A percentile compares a stretch with the other conserved stretches of the same genome.
Conservation (phyloP, 2,329 filamentous ascomycete species). For the Pestalotiopsis sp. region DNA sequence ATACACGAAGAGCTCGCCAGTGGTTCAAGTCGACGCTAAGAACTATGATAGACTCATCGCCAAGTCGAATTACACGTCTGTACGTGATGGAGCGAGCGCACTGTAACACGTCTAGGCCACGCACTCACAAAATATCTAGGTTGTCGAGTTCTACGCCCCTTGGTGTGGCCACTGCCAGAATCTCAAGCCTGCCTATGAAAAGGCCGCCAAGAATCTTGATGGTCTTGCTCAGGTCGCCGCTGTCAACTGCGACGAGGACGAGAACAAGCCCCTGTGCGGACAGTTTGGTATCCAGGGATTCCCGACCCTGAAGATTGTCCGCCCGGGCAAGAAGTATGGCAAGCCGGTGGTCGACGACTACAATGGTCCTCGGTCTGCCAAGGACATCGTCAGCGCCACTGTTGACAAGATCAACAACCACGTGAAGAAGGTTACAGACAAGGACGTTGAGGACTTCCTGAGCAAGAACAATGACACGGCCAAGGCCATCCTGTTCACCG, state of each 20-base stretch:
- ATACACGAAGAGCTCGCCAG: slow-evolving; percentile 85
- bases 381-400: slow-evolving; percentile 83
- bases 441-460: slow-evolving; percentile 76
- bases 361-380: slow-evolving; percentile 79
- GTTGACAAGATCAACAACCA: slow-evolving; percentile 89
- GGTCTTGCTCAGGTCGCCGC: slow-evolving; percentile 94
- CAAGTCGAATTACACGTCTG: slow-evolving; percentile 88
- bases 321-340: slow-evolving; percentile 74
- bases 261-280: slow-evolving; percentile 86
- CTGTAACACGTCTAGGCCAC: neutral
- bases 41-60: slow-evolving; percentile 82
- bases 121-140: slow-evolving; percentile 36
- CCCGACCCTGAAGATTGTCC: slow-evolving; percentile 92
- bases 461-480: slow-evolving; percentile 65
- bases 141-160: slow-evolving; percentile 88
- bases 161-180: slow-evolving; percentile 98
- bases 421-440: slow-evolving; percentile 79
- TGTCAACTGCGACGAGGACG: slow-evolving; percentile 90
- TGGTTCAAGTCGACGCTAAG: slow-evolving; percentile 78
- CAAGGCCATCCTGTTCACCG: slow-evolving; percentile 90
- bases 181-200: slow-evolving; percentile 94
- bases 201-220: slow-evolving; percentile 84
- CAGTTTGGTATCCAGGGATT: slow-evolving; percentile 90
- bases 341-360: slow-evolving; percentile 90
- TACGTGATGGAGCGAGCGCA: slow-evolving; percentile 45